A percentile compares a stretch with the other conserved stretches of the same genome.
Evolutionary conservation across 257 asterid species (phyloP).

Genomic region (Cynanchum wilfordii): DNA sequence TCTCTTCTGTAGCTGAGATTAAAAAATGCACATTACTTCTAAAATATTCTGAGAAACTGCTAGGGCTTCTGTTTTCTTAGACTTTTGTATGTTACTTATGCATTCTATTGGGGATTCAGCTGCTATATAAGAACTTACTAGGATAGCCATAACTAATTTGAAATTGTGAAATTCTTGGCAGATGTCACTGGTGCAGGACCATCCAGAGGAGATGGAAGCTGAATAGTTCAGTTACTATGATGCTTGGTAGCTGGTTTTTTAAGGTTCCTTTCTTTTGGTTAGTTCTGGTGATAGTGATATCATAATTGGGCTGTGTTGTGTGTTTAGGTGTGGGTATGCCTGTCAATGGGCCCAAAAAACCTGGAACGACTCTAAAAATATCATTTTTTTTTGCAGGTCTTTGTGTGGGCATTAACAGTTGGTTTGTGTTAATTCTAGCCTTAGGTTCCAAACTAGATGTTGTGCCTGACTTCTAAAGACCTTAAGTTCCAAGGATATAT

Average conservation of each 20-base stretch:
- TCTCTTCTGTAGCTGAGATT: not conserved
- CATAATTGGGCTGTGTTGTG: not conserved
- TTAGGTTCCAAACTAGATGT: not conserved
- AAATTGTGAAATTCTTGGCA: not conserved
- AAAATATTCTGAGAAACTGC: not conserved
- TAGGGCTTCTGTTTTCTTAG: not conserved
- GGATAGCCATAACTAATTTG: no score
- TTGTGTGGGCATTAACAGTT: not conserved
- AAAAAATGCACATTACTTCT: not conserved
- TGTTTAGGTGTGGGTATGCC: not conserved
- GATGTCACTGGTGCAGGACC: not conserved
- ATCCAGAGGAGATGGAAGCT: not conserved
- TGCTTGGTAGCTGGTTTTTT: not conserved
- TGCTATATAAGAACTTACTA: not conserved
- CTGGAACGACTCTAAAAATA: no score
- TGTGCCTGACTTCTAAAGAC: not conserved
- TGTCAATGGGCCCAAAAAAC: no score
- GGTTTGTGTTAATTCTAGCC: not conserved
- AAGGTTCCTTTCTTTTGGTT: not conserved
- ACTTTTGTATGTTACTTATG: not conserved
- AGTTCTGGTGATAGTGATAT: not conserved
- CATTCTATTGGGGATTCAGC: not conserved
- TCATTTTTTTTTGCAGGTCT: not conserved
- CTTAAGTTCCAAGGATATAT: not conserved
- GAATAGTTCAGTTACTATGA: not conserved